Evolutionary conservation across 768 basidiomycete species (phyloP), one percentile per base, ranked within the genome.

Genomic region (Stropharia rugosoannulata): DNA sequence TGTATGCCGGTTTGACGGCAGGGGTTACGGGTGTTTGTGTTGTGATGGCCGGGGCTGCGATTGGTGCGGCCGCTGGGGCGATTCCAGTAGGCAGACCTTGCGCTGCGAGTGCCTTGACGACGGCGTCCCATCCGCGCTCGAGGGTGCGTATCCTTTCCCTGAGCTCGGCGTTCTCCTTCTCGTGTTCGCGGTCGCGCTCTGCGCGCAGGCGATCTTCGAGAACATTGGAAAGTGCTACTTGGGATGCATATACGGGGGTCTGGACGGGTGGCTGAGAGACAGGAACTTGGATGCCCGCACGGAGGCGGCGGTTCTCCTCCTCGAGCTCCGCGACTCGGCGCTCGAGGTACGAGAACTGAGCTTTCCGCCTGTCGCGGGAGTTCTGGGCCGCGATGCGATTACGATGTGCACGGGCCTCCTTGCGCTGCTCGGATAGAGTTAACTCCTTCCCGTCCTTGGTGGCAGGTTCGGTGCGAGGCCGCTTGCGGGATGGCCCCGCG

Each of bases 351-450:
- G 75, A 53, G 67, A 88, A 93, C 60, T 95, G 92, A 13, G 86
- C 87, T 71, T 96, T 96, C 54, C 93, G 83, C 62, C 90, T 82
- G 75, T 96, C 94, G 43, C 94, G 86, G 10, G 90, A 92, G 75
- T 94, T 90, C 77, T 96, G 94, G 5, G 93, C 93, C 1, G 94
- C 94, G 69, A 95, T 92, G 49, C 93, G 83, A 73, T 96, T 96
- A 54, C 94, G 86, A 73, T 94, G 91, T 13, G 90, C 93, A 60
- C 94, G 81, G 46, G 90, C 91, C 68, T 93, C 92, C 63, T 84
- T 90, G 70, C 90, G 89, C 65, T 93, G 90, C 59, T 93, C 91
- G 0, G 87, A 75, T 5, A 83, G 75, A 22, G 79, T 45, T 9
- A 81, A 46, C 5, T 55, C 50, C 45, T 37, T 46, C 41, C 38